Evolutionary conservation across 2,329 filamentous ascomycete genomes (phyloP).

Genomic region (Chrysosporium queenslandicum): DNA sequence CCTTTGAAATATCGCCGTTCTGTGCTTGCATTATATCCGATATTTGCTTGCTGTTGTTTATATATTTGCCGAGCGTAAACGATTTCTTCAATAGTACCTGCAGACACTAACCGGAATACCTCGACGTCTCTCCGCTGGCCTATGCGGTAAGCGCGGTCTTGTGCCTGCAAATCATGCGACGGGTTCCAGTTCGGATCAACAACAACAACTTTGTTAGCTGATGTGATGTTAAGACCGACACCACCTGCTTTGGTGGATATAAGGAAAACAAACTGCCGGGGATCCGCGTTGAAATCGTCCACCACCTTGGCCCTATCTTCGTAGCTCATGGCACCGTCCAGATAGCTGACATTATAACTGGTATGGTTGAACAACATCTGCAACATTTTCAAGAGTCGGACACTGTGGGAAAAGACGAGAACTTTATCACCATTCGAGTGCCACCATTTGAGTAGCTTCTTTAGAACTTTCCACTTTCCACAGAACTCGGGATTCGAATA

Average conservation of each 20-base stretch:
- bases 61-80: constrained; percentile 96
- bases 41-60: constrained; percentile 97
- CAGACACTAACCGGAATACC: constrained; percentile 81
- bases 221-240: constrained; percentile 90
- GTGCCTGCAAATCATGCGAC: constrained; percentile 84
- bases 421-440: constrained; percentile 85
- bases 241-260: constrained; percentile 92
- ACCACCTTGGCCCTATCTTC: constrained; percentile 74
- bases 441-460: constrained; percentile 82
- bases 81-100: constrained; percentile 92
- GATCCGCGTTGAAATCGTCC: constrained; percentile 82
- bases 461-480: constrained; percentile 91
- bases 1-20: constrained; percentile 94
- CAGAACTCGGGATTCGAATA: constrained; percentile 84
- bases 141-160: constrained; percentile 92
- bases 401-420: constrained; percentile 86
- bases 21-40: constrained; percentile 84
- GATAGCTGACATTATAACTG: constrained; percentile 79
- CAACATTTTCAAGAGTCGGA: constrained; percentile 72
- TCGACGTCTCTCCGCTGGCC: constrained; percentile 89
- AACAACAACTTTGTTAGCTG: constrained; percentile 95
- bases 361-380: constrained; percentile 79
- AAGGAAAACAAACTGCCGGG: constrained; percentile 82
- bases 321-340: constrained; percentile 75
- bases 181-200: constrained; percentile 98